Evolutionary conservation across 2,329 filamentous ascomycete genomes (phyloP).

Genomic region (Cadophora gregata): DNA sequence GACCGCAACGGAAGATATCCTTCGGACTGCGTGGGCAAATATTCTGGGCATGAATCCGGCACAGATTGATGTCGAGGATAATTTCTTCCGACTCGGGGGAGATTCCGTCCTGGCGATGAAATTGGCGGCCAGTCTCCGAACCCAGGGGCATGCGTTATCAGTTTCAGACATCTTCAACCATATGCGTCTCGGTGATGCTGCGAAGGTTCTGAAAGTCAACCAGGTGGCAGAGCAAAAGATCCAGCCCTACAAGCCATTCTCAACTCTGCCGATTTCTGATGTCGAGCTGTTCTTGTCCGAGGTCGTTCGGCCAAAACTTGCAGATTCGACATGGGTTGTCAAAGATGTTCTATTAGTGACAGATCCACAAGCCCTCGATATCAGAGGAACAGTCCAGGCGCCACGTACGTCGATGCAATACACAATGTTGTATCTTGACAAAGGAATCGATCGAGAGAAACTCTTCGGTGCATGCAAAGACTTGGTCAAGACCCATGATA

Average conservation of each 20-base stretch:
- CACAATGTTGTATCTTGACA: constrained; percentile 45
- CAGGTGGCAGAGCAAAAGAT: constrained; percentile 29
- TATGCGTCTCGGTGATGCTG: constrained; percentile 33
- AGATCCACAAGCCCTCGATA: constrained; percentile 49
- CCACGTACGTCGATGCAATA: constrained; percentile 49
- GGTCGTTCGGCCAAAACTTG: constrained; percentile 46
- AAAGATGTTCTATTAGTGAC: constrained; percentile 48
- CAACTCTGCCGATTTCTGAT: constrained; percentile 44
- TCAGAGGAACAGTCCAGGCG: constrained; percentile 48
- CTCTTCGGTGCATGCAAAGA: constrained; percentile 42
- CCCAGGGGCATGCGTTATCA: constrained; percentile 45
- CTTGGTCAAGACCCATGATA: constrained; percentile 45
- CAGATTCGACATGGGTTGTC: constrained; percentile 47
- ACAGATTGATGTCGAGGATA: constrained; percentile 45
- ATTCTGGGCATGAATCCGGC: constrained; percentile 40
- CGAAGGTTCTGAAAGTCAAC: constrained; percentile 44
- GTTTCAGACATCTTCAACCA: constrained; percentile 52
- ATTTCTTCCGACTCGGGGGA: constrained; percentile 49
- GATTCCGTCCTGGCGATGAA: constrained; percentile 50
- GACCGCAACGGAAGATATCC: constrained; percentile 46
- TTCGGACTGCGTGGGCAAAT: constrained; percentile 43
- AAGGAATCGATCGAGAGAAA: constrained; percentile 38
- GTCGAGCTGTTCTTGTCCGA: constrained; percentile 45
- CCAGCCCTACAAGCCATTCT: constrained; percentile 46
- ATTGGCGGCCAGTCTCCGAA: constrained; percentile 49